Conservation (phyloP, 73 alveolate genomes). For the Paramecium pentaurelia region DNA sequence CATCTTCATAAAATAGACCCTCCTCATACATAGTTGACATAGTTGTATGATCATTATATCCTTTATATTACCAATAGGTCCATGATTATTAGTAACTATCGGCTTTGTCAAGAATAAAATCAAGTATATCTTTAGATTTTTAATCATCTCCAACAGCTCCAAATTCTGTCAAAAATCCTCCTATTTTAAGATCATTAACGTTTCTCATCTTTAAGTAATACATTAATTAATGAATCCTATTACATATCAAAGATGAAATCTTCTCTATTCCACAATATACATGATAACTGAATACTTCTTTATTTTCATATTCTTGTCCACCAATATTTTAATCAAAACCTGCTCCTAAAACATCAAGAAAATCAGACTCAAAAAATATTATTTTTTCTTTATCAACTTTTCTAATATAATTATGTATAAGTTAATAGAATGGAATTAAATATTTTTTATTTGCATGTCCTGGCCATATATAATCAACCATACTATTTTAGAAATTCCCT, state of each 20-base stretch:
- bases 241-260: slow-evolving; percentile 46
- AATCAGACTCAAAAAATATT: slow-evolving; percentile 80
- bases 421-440: slow-evolving; percentile 71
- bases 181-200: slow-evolving; percentile 67
- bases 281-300: slow-evolving; percentile 51
- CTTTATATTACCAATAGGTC: slow-evolving; percentile 82
- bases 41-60: slow-evolving; percentile 79
- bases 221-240: slow-evolving; percentile 53
- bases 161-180: slow-evolving; percentile 72
- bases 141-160: slow-evolving; percentile 75
- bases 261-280: slow-evolving; percentile 42
- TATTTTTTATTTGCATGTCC: slow-evolving; percentile 68
- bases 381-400: slow-evolving; percentile 70
- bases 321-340: slow-evolving; percentile 58
- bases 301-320: neutral
- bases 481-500: slow-evolving; percentile 68
- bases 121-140: slow-evolving; percentile 65
- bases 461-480: slow-evolving; percentile 65
- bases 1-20: slow-evolving; percentile 71
- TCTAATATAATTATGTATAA: slow-evolving; percentile 69
- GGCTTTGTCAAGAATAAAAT: slow-evolving; percentile 58
- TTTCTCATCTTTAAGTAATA: slow-evolving; percentile 58
- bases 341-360: slow-evolving; percentile 45
- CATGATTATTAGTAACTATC: slow-evolving; percentile 67
- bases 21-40: slow-evolving; percentile 67